These are phyloP conservation scores for Ramaria sp. DNA, from an alignment of 768 basidiomycete species.

Conservation along the genomic window DNA sequence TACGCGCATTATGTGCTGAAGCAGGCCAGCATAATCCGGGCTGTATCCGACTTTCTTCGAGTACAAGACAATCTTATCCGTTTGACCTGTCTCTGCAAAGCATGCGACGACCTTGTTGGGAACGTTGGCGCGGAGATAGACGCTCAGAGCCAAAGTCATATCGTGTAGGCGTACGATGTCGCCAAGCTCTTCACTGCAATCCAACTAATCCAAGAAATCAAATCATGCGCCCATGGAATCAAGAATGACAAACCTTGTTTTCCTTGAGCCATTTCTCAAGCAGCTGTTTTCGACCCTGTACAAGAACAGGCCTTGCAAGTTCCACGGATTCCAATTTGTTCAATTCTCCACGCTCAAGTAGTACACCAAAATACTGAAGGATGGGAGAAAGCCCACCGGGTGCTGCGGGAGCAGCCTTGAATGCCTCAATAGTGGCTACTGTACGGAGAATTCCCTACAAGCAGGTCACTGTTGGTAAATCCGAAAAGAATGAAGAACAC, in stretches of 20 bases:
- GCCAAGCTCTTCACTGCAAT: slow-evolving; percentile 96
- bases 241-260: slow-evolving; percentile 64
- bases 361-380: slow-evolving; percentile 94
- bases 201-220: slow-evolving; percentile 45
- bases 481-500: not conserved
- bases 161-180: slow-evolving; percentile 92
- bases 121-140: slow-evolving; percentile 94
- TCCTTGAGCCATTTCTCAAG: slow-evolving; percentile 99
- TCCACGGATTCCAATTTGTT: slow-evolving; percentile 95
- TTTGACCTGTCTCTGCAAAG: slow-evolving; percentile 98
- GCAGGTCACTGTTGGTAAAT: not conserved
- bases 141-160: slow-evolving; percentile 93
- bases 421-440: slow-evolving; percentile 89
- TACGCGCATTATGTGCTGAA: slow-evolving; percentile 93
- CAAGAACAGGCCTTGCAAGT: slow-evolving; percentile 88
- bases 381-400: slow-evolving; percentile 91
- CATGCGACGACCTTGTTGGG: slow-evolving; percentile 99
- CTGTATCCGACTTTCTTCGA: slow-evolving; percentile 93
- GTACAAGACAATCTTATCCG: slow-evolving; percentile 95
- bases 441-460: slow-evolving; percentile 87
- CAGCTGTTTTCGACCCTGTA: slow-evolving; percentile 92
- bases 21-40: slow-evolving; percentile 84
- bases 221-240: not conserved
- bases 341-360: slow-evolving; percentile 97
- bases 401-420: slow-evolving; percentile 89